A percentile compares a stretch with the other conserved stretches of the same genome.
phyloP scores from a whole-genome alignment of 2,329 filamentous ascomycete genomes.

The Nigrospora sphaerica region DNA sequence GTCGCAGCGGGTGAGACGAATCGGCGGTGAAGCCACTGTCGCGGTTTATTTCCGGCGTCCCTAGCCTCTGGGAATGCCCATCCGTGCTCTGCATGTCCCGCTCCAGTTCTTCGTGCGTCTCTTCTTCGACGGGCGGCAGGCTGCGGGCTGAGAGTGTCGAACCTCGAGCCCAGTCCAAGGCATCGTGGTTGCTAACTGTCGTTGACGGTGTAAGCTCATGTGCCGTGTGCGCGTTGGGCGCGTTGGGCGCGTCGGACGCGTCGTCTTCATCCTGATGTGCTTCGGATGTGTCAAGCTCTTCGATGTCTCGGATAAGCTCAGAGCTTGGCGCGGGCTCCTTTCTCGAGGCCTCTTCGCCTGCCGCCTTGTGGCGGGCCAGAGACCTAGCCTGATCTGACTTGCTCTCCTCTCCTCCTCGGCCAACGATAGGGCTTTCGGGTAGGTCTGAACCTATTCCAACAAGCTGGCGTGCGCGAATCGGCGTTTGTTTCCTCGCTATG shows the following conservation, averaged over 20 bases:
- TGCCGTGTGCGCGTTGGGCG: background rate
- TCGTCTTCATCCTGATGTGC: conserved; percentile 5
- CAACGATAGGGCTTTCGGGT: conserved; percentile 6
- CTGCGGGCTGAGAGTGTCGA: conserved; percentile 26
- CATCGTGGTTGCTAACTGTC: conserved; percentile 9
- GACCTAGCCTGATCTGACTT: background rate
- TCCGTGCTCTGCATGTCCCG: conserved; percentile 14
- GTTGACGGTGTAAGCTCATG: background rate
- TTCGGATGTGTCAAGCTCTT: conserved; percentile 19
- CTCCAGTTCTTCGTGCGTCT: conserved; percentile 39
- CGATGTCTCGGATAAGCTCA: conserved; percentile 17
- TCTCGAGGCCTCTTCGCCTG: background rate
- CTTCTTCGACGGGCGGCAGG: conserved; percentile 46
- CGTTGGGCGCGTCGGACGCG: background rate
- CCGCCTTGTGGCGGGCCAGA: background rate
- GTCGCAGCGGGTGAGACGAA: conserved; percentile 33
- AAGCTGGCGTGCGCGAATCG: conserved; percentile 2
- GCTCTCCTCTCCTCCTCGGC: conserved; percentile 1
- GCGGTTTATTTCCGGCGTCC: conserved; percentile 29
- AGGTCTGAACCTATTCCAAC: conserved; percentile 3
- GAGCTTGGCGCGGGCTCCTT: conserved; percentile 7
- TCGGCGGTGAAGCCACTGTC: conserved; percentile 43
- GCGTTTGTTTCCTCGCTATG: conserved; percentile 10
- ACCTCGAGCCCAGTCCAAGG: conserved; percentile 33
- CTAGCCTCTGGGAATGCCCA: no score